Conservation (phyloP, 2,329 filamentous ascomycete species). For the Macroventuria anomochaeta region DNA sequence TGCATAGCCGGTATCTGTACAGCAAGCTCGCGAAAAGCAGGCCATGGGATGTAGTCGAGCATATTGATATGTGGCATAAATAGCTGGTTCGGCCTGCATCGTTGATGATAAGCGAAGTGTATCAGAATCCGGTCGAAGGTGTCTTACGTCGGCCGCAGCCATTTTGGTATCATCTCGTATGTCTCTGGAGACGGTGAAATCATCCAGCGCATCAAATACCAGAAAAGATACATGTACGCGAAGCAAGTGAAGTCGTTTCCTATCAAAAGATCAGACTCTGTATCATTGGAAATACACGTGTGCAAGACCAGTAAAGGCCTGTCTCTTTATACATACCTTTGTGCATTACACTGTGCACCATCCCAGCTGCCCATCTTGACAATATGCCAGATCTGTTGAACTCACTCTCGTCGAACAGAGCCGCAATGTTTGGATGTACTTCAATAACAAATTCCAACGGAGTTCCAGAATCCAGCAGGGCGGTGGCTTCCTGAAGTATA, state of each 20-base stretch:
- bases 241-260: slow-evolving; percentile 35
- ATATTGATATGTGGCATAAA: slow-evolving; percentile 37
- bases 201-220: slow-evolving; percentile 37
- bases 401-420: slow-evolving; percentile 28
- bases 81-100: slow-evolving; percentile 29
- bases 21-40: slow-evolving; percentile 33
- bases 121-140: no score
- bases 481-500: slow-evolving; percentile 23
- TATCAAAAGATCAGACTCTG: background rate
- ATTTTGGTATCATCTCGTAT: slow-evolving; percentile 32
- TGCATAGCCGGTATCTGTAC: slow-evolving; percentile 36
- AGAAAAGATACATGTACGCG: slow-evolving; percentile 32
- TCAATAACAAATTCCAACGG: slow-evolving; percentile 24
- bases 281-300: background rate
- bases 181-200: slow-evolving; percentile 32
- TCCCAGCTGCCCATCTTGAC: slow-evolving; percentile 31
- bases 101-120: background rate
- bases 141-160: slow-evolving; percentile 32
- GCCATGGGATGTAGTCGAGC: slow-evolving; percentile 33
- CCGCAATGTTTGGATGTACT: slow-evolving; percentile 30
- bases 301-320: no score
- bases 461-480: slow-evolving; percentile 19
- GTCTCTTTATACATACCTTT: slow-evolving; percentile 25
- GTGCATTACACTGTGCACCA: slow-evolving; percentile 29
- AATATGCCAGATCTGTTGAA: slow-evolving; percentile 27